These are phyloP conservation scores for Rhizopogon roseolus DNA, from an alignment of 768 basidiomycete species.

Conservation along the genomic window DNA sequence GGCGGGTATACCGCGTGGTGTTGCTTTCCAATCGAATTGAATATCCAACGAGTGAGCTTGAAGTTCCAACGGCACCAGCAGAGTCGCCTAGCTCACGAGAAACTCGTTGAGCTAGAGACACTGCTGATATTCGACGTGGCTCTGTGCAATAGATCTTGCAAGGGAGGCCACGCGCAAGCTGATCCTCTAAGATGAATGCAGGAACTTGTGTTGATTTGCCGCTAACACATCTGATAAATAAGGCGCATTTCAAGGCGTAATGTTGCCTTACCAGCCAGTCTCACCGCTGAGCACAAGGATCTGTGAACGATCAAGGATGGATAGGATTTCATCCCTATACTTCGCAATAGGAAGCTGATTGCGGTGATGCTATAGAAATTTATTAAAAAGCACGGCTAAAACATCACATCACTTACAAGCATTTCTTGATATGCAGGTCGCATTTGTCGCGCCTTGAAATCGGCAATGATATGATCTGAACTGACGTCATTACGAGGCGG, in stretches of 20 bases:
- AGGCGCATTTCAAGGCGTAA: conserved; percentile 33
- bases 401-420: conserved; percentile 53
- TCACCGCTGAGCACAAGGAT: conserved; percentile 85
- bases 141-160: conserved; percentile 96
- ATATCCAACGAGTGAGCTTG: conserved; percentile 83
- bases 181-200: conserved; percentile 88
- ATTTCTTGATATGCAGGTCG: conserved; percentile 78
- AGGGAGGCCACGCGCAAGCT: conserved; percentile 69
- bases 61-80: conserved; percentile 70
- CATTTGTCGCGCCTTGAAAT: conserved; percentile 57
- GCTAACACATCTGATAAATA: conserved; percentile 34
- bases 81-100: conserved; percentile 89
- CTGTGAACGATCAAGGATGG: conserved; percentile 67
- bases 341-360: conserved; percentile 80
- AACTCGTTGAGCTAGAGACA: conserved; percentile 91
- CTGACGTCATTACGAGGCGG: conserved; percentile 11
- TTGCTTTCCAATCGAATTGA: conserved; percentile 91
- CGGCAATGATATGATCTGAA: conserved; percentile 50
- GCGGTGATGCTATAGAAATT: conserved; percentile 54
- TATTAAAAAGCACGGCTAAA: background rate
- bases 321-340: conserved; percentile 70
- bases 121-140: conserved; percentile 91
- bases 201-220: conserved; percentile 98
- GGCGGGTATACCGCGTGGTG: conserved; percentile 69
- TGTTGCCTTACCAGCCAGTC: conserved; percentile 57